phyloP scores from a whole-genome alignment of 352 stramenopile species.

The Phytophthora agathidicida region DNA sequence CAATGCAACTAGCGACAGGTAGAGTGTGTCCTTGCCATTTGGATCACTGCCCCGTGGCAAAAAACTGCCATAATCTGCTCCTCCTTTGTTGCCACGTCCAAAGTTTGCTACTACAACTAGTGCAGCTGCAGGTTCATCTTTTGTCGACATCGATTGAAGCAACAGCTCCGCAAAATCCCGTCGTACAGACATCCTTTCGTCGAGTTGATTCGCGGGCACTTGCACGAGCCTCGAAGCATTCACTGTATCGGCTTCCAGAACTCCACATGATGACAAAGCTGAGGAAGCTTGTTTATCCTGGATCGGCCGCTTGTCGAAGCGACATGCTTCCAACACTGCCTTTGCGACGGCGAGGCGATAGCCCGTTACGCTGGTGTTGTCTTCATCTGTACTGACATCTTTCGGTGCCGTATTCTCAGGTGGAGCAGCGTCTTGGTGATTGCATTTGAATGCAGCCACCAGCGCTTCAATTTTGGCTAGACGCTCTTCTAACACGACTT shows the following conservation, averaged over 20 bases:
- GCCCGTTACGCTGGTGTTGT: background rate
- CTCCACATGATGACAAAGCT: constrained; percentile 20
- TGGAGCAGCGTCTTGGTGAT: background rate
- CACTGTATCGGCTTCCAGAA: constrained; percentile 13
- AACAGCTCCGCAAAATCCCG: constrained; percentile 40
- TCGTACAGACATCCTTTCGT: constrained; percentile 36
- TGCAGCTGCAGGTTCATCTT: background rate
- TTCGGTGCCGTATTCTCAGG: background rate
- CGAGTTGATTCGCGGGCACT: constrained; percentile 19
- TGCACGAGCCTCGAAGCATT: background rate
- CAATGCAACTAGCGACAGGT: constrained; percentile 35
- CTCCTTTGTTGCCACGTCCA: constrained; percentile 4
- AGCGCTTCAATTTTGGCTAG: constrained; percentile 33
- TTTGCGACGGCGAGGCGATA: constrained; percentile 31
- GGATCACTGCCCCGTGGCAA: background rate
- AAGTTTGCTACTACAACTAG: constrained; percentile 20
- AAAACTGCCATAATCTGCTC: constrained; percentile 22
- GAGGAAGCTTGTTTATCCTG: background rate
- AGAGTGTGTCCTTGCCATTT: constrained; percentile 31
- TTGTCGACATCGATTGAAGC: constrained; percentile 23
- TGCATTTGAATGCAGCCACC: constrained; percentile 17
- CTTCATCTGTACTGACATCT: background rate
- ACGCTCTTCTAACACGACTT: constrained; percentile 32
- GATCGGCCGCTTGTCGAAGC: constrained; percentile 12
- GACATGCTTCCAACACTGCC: constrained; percentile 29